A percentile compares a stretch with the other conserved stretches of the same genome.
These are phyloP conservation scores for Beauveria australis DNA, from an alignment of 2,329 filamentous ascomycete species.

Conservation along the genomic window DNA sequence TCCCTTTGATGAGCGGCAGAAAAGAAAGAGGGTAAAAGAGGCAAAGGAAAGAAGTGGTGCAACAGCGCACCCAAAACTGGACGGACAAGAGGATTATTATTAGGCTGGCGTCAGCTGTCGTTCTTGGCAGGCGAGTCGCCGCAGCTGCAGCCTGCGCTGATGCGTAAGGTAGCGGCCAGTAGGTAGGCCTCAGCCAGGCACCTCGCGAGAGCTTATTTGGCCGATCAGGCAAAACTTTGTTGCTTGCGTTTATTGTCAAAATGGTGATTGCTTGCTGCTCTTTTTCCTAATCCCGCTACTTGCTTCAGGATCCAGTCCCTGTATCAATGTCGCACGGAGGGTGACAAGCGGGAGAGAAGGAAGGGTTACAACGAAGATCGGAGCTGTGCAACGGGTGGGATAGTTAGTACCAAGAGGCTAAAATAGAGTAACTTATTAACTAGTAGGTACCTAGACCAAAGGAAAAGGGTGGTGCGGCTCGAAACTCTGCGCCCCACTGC, in stretches of 20 bases:
- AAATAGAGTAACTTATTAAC: not conserved
- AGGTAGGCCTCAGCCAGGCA: not conserved
- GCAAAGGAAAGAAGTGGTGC: not conserved
- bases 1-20: not conserved
- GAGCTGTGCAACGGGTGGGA: not conserved
- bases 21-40: not conserved
- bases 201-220: not conserved
- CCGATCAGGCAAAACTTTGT: not conserved
- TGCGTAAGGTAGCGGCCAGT: too few species aligned
- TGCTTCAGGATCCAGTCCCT: not conserved
- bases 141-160: not conserved
- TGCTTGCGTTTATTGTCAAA: not conserved
- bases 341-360: not conserved
- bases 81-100: not conserved
- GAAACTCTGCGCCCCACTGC: not conserved
- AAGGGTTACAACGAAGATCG: slow-evolving; percentile 6
- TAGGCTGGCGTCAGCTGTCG: not conserved
- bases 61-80: not conserved
- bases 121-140: slow-evolving; percentile 3
- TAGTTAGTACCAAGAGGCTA: not conserved
- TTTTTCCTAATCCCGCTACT: not conserved
- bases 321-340: not conserved
- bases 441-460: not conserved
- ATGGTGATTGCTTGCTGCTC: not conserved
- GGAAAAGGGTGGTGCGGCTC: not conserved